Evolutionary conservation across 192 early-diverging fungal genomes (phyloP).

Genomic region (Coemansia sp.): DNA sequence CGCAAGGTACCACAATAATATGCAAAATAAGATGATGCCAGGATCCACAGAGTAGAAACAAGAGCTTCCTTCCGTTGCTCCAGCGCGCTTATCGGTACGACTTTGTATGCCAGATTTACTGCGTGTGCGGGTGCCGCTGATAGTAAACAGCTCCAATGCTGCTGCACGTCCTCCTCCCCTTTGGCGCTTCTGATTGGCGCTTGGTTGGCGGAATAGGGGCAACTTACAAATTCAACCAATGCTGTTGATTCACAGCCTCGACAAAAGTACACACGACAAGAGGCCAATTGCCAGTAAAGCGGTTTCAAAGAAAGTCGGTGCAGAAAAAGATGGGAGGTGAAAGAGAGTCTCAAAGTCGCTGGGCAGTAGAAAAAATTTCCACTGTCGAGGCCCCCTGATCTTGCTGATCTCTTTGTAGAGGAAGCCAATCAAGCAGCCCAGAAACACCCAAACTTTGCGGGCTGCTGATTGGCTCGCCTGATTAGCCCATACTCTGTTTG

Average conservation of each 20-base stretch:
- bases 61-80: not conserved
- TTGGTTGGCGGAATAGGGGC: not conserved
- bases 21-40: conserved; percentile 1
- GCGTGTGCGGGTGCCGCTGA: conserved; percentile 6
- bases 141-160: conserved; percentile 12
- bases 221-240: conserved; percentile 9
- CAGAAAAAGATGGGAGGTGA: not conserved
- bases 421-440: not conserved
- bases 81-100: not conserved
- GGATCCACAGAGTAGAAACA: conserved; percentile 6
- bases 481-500: not conserved
- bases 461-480: not conserved
- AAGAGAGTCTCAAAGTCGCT: not conserved
- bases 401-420: not conserved
- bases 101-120: conserved; percentile 1
- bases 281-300: not conserved
- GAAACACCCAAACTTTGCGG: not conserved
- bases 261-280: not conserved
- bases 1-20: conserved; percentile 10
- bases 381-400: not conserved
- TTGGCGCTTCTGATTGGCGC: not conserved
- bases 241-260: conserved; percentile 6
- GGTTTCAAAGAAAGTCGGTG: not conserved
- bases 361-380: conserved; percentile 4
- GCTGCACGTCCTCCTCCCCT: conserved; percentile 11